phyloP scores from a whole-genome alignment of 2,329 filamentous ascomycete genomes.

The Colletotrichum truncatum region DNA sequence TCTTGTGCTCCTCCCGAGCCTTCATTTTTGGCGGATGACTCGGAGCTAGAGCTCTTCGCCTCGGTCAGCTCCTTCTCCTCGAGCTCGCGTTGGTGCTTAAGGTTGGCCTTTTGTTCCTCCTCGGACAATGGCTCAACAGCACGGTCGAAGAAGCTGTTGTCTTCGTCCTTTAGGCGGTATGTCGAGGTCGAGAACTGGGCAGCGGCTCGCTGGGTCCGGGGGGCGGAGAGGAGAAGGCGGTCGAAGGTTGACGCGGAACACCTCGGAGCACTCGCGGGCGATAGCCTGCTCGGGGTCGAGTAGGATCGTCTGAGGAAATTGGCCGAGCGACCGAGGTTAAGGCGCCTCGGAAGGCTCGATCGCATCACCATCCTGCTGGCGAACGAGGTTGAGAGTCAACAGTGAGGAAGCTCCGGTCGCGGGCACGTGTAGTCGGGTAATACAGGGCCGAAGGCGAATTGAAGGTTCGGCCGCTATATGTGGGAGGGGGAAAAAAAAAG shows the following conservation, averaged over 20 bases:
- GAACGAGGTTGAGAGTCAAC: neutral
- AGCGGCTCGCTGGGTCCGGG: conserved; percentile 37
- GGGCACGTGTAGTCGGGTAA: conserved; percentile 11
- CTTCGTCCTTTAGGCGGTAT: conserved; percentile 44
- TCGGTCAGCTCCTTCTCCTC: conserved; percentile 58
- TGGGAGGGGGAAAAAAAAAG: neutral
- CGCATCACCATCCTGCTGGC: conserved; percentile 48
- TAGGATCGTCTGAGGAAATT: conserved; percentile 37
- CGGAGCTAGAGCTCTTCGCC: conserved; percentile 49
- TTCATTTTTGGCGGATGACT: conserved; percentile 56
- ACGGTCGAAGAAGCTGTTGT: conserved; percentile 59
- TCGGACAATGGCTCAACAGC: conserved; percentile 60
- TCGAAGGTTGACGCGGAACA: conserved; percentile 37
- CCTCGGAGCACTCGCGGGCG: conserved; percentile 24
- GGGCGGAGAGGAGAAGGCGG: conserved; percentile 41
- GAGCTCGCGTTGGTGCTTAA: conserved; percentile 54
- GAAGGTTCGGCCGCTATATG: neutral
- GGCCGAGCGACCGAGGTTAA: conserved; percentile 47
- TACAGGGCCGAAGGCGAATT: conserved; percentile 5
- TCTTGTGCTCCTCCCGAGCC: conserved; percentile 52
- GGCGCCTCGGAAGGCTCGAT: conserved; percentile 49
- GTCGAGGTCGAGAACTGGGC: conserved; percentile 48
- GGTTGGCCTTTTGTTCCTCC: conserved; percentile 61
- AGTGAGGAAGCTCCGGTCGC: conserved; percentile 5
- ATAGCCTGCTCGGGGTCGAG: conserved; percentile 33